phyloP scores from a whole-genome alignment of 2,329 filamentous ascomycete species.

The Nothomitra cinnamomea region DNA sequence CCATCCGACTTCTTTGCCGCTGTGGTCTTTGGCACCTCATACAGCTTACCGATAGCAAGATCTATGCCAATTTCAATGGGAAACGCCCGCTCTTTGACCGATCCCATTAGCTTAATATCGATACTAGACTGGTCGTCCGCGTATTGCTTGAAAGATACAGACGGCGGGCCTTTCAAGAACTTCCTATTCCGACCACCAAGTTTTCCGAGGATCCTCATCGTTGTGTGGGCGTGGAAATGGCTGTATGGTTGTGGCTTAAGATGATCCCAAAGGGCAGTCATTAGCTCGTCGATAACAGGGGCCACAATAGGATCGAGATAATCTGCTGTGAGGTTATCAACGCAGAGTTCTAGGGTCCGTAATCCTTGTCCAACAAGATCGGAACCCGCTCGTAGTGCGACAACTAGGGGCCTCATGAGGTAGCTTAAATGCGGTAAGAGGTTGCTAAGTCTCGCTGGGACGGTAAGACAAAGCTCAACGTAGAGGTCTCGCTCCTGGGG shows the following conservation, averaged over 20 bases:
- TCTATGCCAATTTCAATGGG: conserved; percentile 76
- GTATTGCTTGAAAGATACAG: conserved; percentile 68
- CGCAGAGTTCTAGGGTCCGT: conserved; percentile 84
- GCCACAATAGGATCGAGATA: conserved; percentile 99
- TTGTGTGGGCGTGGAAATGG: conserved; percentile 95
- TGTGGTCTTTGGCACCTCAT: conserved; percentile 53
- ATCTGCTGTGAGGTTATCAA: conserved; percentile 94
- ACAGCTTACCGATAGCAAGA: conserved; percentile 71
- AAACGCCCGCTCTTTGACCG: conserved; percentile 76
- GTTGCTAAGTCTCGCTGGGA: conserved; percentile 86
- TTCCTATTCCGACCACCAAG: conserved; percentile 89
- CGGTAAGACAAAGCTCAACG: conserved; percentile 89
- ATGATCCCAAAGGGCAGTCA: conserved; percentile 95
- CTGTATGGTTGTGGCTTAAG: conserved; percentile 86
- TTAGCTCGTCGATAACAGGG: conserved; percentile 94
- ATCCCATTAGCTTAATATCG: conserved; percentile 76
- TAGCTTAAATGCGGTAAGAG: conserved; percentile 89
- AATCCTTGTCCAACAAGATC: conserved; percentile 91
- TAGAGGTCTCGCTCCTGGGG: conserved; percentile 86
- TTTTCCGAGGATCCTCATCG: conserved; percentile 92
- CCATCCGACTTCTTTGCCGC: conserved; percentile 50
- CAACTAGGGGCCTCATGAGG: conserved; percentile 92
- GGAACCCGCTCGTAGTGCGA: conserved; percentile 76
- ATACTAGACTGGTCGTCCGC: conserved; percentile 80
- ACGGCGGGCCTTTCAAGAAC: conserved; percentile 78